A percentile compares a stretch with the other conserved stretches of the same genome.
Conservation (phyloP, 2,329 filamentous ascomycete species). For the Bipolaris cookei region DNA sequence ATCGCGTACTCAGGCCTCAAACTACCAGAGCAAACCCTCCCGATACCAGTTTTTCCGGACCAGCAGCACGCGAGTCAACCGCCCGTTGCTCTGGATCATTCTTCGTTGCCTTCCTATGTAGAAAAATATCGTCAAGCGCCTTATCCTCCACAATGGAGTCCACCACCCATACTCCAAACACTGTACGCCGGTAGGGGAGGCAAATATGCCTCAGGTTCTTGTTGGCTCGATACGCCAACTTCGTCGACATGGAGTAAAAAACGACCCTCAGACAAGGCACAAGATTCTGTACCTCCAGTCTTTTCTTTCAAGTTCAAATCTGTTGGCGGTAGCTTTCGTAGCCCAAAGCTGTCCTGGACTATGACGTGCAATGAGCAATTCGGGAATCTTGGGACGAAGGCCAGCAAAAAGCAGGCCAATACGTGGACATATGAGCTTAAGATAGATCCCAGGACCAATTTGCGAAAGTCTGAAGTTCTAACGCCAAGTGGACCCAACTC, state of each 20-base stretch:
- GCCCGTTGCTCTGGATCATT: conserved; percentile 15
- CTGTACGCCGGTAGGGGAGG: conserved; percentile 28
- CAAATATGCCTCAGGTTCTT: conserved; percentile 17
- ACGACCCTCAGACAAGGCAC: conserved; percentile 23
- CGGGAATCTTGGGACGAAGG: conserved; percentile 1
- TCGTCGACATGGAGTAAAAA: conserved; percentile 31
- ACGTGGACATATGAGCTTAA: conserved; percentile 40
- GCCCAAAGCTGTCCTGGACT: conserved; percentile 36
- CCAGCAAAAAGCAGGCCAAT: conserved; percentile 3
- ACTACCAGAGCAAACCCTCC: conserved; percentile 14
- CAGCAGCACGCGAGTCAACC: conserved; percentile 6
- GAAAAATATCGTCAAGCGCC: conserved; percentile 40
- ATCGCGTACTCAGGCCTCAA: conserved; percentile 7
- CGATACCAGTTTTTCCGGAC: conserved; percentile 19
- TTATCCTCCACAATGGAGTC: conserved; percentile 42
- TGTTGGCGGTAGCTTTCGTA: conserved; percentile 32
- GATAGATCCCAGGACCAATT: conserved; percentile 27
- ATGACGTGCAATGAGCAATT: conserved; percentile 26
- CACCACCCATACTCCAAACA: conserved; percentile 27
- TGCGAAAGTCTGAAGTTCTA: conserved; percentile 38
- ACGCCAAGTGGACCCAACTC: conserved; percentile 21
- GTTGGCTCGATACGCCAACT: conserved; percentile 38
- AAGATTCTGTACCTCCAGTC: conserved; percentile 18
- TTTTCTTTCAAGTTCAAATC: conserved; percentile 37
- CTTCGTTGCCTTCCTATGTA: conserved; percentile 31